Evolutionary conservation across 1,139 yeast genomes (phyloP).

Genomic region (Debaryomyces subglobosus): DNA sequence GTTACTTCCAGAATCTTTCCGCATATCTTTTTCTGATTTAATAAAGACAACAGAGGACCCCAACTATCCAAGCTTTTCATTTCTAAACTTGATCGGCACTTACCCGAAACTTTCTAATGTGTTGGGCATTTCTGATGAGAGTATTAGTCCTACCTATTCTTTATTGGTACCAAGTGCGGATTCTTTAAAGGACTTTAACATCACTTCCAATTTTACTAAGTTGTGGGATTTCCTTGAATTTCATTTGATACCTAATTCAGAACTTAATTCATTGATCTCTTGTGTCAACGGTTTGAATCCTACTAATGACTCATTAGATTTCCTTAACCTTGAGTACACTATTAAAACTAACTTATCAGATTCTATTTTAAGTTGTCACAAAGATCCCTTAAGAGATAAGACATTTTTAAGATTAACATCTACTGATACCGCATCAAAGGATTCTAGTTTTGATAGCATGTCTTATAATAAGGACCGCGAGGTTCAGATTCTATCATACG

Average conservation of each 20-base stretch:
- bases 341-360: constrained; percentile 40
- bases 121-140: constrained; percentile 21
- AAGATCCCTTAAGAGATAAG: constrained; percentile 42
- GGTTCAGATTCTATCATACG: constrained; percentile 65
- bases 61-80: constrained; percentile 38
- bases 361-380: constrained; percentile 46
- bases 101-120: constrained; percentile 30
- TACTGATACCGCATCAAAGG: neutral
- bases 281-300: constrained; percentile 25
- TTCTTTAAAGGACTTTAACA: constrained; percentile 56
- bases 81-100: constrained; percentile 51
- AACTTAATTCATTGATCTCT: constrained; percentile 35
- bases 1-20: constrained; percentile 58
- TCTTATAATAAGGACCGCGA: constrained; percentile 64
- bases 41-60: constrained; percentile 51
- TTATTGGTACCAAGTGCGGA: constrained; percentile 73
- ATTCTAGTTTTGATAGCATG: constrained; percentile 27
- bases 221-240: constrained; percentile 61
- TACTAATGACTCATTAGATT: neutral
- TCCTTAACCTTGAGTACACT: neutral
- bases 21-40: constrained; percentile 59
- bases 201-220: constrained; percentile 45
- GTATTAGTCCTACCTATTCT: constrained; percentile 50
- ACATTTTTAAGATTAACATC: constrained; percentile 30
- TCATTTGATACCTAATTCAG: constrained; percentile 68